These are phyloP conservation scores for Avena atlantica DNA, from an alignment of 176 grass and related monocot genomes.

Conservation along the genomic window DNA sequence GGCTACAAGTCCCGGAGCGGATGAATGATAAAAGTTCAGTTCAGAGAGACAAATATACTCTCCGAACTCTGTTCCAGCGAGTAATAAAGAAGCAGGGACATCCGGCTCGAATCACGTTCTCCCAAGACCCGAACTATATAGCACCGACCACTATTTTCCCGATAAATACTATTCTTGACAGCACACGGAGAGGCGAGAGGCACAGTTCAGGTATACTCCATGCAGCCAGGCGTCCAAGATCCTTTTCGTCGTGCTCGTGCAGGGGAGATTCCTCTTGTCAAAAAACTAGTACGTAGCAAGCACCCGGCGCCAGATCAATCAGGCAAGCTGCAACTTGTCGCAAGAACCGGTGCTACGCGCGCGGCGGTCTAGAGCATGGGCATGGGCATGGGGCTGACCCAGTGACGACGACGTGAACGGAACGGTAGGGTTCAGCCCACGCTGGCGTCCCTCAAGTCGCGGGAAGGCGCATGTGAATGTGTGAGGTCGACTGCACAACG, in stretches of 20 bases:
- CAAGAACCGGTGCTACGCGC: neutral
- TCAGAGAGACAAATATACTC: neutral
- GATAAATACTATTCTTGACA: neutral
- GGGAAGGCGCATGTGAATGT: neutral
- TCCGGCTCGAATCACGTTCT: constrained; percentile 1
- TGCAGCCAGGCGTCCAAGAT: neutral
- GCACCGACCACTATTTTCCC: too few species aligned
- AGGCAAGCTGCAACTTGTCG: neutral
- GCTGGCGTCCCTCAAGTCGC: neutral
- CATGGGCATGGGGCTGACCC: neutral
- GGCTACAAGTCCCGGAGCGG: neutral
- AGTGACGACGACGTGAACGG: neutral
- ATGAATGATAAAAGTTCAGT: neutral
- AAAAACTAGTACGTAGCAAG: neutral
- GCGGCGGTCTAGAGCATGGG: constrained; percentile 6
- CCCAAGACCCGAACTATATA: neutral
- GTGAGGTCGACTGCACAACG: neutral
- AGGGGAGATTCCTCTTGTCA: neutral
- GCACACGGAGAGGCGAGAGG: neutral
- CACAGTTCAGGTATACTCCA: neutral
- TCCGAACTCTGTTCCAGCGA: neutral
- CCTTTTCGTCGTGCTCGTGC: neutral
- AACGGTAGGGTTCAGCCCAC: neutral
- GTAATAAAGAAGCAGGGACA: neutral
- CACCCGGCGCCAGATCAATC: neutral